These are phyloP conservation scores for Crepidotus variabilis DNA, from an alignment of 768 basidiomycete species.

Conservation along the genomic window DNA sequence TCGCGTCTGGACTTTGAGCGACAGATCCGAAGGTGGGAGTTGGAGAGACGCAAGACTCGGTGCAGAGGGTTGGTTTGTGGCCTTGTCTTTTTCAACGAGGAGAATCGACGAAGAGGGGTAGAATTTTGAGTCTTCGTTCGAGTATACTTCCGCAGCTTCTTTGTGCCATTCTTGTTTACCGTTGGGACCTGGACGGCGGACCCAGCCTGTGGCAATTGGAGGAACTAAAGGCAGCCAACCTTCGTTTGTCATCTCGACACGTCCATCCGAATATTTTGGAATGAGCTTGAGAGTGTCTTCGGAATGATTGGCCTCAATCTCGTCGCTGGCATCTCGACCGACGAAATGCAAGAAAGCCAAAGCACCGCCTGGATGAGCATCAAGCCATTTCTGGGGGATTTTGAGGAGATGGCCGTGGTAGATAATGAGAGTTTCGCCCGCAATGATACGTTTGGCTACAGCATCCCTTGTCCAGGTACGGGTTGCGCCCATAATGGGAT, in stretches of 20 bases:
- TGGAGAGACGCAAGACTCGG: slow-evolving; percentile 46
- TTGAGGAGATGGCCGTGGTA: slow-evolving; percentile 60
- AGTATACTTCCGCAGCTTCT: slow-evolving; percentile 49
- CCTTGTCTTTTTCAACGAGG: slow-evolving; percentile 45
- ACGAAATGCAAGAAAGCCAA: slow-evolving; percentile 93
- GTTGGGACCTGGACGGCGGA: slow-evolving; percentile 37
- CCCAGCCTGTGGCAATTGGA: slow-evolving; percentile 84
- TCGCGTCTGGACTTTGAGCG: slow-evolving; percentile 52
- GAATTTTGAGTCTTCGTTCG: slow-evolving; percentile 24
- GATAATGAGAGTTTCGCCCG: slow-evolving; percentile 74
- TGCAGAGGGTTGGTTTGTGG: slow-evolving; percentile 17
- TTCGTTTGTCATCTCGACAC: slow-evolving; percentile 54
- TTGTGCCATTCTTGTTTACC: slow-evolving; percentile 55
- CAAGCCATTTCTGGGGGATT: slow-evolving; percentile 75
- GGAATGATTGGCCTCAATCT: slow-evolving; percentile 89
- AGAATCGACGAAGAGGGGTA: slow-evolving; percentile 52
- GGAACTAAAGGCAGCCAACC: slow-evolving; percentile 80
- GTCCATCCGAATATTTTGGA: slow-evolving; percentile 64
- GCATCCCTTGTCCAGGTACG: slow-evolving; percentile 37
- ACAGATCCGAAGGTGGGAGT: slow-evolving; percentile 51
- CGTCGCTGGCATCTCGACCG: slow-evolving; percentile 91
- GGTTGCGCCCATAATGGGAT: slow-evolving; percentile 22
- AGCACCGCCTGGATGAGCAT: slow-evolving; percentile 83
- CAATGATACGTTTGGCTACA: slow-evolving; percentile 67
- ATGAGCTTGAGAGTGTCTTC: slow-evolving; percentile 54